Conservation (phyloP, 441 rosid species). For the California macrophylla region DNA sequence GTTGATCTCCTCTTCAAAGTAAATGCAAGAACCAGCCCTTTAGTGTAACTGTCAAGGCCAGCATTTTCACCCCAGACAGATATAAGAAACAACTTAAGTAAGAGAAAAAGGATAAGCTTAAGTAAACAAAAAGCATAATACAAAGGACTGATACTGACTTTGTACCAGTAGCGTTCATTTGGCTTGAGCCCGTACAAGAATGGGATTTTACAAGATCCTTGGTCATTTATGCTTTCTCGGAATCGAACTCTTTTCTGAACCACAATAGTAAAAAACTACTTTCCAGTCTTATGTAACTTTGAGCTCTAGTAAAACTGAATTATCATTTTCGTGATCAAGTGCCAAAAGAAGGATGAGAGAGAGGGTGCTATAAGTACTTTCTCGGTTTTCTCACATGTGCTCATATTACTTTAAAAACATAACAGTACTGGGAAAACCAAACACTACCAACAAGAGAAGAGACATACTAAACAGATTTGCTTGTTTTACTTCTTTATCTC, state of each 20-base stretch:
- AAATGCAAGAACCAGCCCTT: slow-evolving; percentile 35
- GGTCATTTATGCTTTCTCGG: slow-evolving; percentile 20
- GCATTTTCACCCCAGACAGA: slow-evolving; percentile 7
- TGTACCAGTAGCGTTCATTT: not conserved
- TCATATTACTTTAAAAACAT: not conserved
- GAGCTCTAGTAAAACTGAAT: not conserved
- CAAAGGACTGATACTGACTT: slow-evolving; percentile 14
- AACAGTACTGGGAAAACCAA: not conserved
- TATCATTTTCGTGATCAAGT: not conserved
- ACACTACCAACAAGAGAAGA: not conserved
- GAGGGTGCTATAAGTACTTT: not conserved
- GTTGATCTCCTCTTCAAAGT: slow-evolving; percentile 26
- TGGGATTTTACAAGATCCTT: slow-evolving; percentile 13
- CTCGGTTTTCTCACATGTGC: not conserved
- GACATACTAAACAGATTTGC: not conserved
- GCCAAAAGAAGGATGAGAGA: not conserved
- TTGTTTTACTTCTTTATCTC: not conserved
- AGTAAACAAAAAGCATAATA: not conserved
- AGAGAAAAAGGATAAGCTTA: not conserved
- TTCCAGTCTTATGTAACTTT: not conserved
- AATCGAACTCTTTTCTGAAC: slow-evolving; percentile 31
- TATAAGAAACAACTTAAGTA: slow-evolving; percentile 12
- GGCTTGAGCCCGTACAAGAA: not conserved
- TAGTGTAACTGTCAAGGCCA: slow-evolving; percentile 26
- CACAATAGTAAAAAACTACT: slow-evolving; percentile 8